Conservation (phyloP, 2,329 filamentous ascomycete genomes). For the Niveomyces coronatus region DNA sequence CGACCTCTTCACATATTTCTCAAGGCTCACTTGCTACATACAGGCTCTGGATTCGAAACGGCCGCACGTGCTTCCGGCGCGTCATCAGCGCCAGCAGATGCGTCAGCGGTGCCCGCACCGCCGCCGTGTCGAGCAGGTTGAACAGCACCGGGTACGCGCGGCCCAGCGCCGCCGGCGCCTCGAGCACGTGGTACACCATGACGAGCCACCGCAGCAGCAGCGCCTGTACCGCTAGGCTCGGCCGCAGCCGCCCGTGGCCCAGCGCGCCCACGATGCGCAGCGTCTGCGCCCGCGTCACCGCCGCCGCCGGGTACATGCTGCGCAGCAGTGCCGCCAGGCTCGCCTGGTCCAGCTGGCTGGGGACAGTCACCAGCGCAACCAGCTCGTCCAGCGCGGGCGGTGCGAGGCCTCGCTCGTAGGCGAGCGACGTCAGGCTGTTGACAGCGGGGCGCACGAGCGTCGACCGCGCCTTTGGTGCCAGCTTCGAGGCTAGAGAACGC, state of each 20-base stretch:
- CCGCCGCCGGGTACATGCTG: conserved; percentile 63
- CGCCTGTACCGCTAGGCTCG: conserved; percentile 59
- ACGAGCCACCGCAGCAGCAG: conserved; percentile 69
- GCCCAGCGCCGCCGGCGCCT: conserved; percentile 51
- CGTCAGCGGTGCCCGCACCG: conserved; percentile 57
- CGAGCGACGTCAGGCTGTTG: conserved; percentile 50
- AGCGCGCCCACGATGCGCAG: conserved; percentile 60
- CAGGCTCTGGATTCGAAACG: conserved; percentile 72
- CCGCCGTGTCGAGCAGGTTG: conserved; percentile 71
- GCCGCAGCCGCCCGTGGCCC: conserved; percentile 69
- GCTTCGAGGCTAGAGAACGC: conserved; percentile 42
- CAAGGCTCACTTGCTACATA: conserved; percentile 25
- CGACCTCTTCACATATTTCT: neutral
- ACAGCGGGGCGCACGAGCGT: conserved; percentile 53
- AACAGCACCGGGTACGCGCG: conserved; percentile 69
- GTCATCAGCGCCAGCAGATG: conserved; percentile 73
- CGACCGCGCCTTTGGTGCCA: conserved; percentile 55
- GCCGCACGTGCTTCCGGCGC: conserved; percentile 70
- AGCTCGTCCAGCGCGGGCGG: conserved; percentile 50
- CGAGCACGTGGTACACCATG: conserved; percentile 61
- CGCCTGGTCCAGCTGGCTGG: conserved; percentile 65
- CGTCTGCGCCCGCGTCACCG: conserved; percentile 49
- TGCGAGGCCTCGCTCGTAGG: conserved; percentile 59
- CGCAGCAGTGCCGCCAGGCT: conserved; percentile 59
- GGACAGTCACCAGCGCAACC: conserved; percentile 54